Evolutionary conservation across 495 filamentous ascomycete genomes (phyloP).

Genomic region (Neurospora sp.): DNA sequence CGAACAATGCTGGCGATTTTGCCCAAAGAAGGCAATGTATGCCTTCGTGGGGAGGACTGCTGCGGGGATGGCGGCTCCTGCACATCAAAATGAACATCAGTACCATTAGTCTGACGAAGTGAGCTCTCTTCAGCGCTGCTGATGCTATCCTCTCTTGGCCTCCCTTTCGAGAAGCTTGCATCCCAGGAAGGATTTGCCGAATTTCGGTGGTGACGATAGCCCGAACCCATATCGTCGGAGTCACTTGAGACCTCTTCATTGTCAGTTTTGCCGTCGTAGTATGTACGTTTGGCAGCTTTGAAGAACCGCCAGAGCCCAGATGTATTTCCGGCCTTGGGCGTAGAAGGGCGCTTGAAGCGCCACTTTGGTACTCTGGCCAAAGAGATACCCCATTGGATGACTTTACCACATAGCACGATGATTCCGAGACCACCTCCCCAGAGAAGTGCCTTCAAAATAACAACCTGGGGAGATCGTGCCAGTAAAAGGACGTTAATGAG

Average conservation of each 20-base stretch:
- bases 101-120: neutral
- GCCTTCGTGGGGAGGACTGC: conserved; percentile 32
- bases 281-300: neutral
- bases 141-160: conserved; percentile 1
- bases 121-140: conserved; percentile 8
- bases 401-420: conserved; percentile 59
- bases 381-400: conserved; percentile 78
- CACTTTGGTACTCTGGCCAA: conserved; percentile 84
- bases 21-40: conserved; percentile 38
- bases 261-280: neutral
- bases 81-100: conserved; percentile 11
- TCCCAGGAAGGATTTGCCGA: neutral
- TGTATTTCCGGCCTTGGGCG: conserved; percentile 11
- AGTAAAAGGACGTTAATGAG: conserved; percentile 77
- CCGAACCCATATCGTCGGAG: neutral
- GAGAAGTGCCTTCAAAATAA: conserved; percentile 70
- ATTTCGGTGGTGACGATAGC: neutral
- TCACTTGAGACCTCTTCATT: neutral
- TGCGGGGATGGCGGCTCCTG: conserved; percentile 1
- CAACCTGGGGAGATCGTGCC: conserved; percentile 69
- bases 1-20: conserved; percentile 15
- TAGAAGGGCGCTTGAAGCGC: conserved; percentile 57
- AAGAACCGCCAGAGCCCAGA: neutral
- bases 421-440: conserved; percentile 80
- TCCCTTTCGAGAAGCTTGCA: neutral